Percentiles rank a stretch among this genome's conserved stretches.
Conservation (phyloP, 805 yeast species). For the Candida loeiensis region DNA sequence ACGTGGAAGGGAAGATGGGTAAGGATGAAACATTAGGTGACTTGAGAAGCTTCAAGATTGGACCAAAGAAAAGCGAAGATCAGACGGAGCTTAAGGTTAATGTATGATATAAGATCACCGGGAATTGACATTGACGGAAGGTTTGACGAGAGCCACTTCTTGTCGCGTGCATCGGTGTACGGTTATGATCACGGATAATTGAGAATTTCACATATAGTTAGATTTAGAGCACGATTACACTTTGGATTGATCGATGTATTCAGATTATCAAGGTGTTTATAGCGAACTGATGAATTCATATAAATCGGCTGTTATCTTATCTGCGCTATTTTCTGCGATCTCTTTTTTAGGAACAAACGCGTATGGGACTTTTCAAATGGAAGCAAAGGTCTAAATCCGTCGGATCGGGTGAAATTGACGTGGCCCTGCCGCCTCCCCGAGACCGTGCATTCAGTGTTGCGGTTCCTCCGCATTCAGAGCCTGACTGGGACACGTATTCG, state of each 20-base stretch:
- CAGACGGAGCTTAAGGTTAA: constrained; percentile 3
- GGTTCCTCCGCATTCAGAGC: not conserved
- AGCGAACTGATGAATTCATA: too few species aligned
- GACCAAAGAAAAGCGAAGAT: constrained; percentile 15
- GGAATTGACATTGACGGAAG: too few species aligned
- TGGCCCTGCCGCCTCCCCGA: not conserved
- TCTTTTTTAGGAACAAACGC: not conserved
- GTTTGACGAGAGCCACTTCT: too few species aligned
- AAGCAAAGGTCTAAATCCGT: constrained; percentile 8
- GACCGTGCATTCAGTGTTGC: not conserved
- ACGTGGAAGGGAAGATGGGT: constrained; percentile 1
- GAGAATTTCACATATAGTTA: too few species aligned
- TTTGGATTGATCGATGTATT: too few species aligned
- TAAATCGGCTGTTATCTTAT: too few species aligned
- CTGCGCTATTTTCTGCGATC: too few species aligned
- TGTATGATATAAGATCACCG: too few species aligned
- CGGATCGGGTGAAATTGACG: not conserved
- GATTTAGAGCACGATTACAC: too few species aligned
- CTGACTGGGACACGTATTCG: constrained; percentile 1
- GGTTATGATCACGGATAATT: too few species aligned
- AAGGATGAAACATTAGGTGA: constrained; percentile 15
- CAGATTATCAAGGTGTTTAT: too few species aligned
- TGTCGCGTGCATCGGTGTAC: too few species aligned
- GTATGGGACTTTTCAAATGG: constrained; percentile 7
- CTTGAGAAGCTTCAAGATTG: constrained; percentile 21